Evolutionary conservation across 208 protist species (phyloP), one percentile per base, ranked within the genome.

Genomic region (Vickermania ingenoplastis): DNA sequence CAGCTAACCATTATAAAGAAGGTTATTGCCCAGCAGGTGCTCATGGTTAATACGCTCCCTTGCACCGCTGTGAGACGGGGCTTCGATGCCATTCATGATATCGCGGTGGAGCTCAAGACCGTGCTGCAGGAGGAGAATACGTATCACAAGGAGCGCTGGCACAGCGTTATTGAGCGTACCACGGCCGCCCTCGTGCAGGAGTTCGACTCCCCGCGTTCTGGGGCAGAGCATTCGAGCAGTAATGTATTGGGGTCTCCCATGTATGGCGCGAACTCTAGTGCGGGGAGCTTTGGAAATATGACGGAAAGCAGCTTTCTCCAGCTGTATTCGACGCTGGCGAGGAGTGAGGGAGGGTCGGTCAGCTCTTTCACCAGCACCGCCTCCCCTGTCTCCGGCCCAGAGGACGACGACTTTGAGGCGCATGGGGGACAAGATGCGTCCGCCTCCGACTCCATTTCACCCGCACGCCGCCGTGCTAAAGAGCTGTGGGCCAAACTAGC

Each of bases 41-140:
- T 91, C 28, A 61, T 71, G 27, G 77, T 91, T 28, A 79, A 91
- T 63, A 73, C 80, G 52, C 65, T 91, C 4, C 83, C 83, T 4
- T 84, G 79, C 27, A 23, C 60, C 0, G 74, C 81, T 55, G 72
- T 87, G 0, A 59, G 78, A 14, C 63, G 62, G 30, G 68, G 69
- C 67, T 91, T 91, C 57, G 83, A 91, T 58, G 17, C 62, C 3
- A 70, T 87, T 52, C 75, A 86, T 59, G 65, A 67, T 1, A 66
- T 86, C 27, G 77, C 77, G n/a, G 79, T 81, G 30, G 45, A 69
- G 36, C 59, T 85, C 31, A 31, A 53, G 26, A 48, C 60, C 58
- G 50, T 30, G 2, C 50, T 52, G 22, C 30, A 31, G 36, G 21
- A 36, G 23, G 50, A 27, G 45, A 24, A 2, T 36, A 48, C 31